A percentile compares a stretch with the other conserved stretches of the same genome.
Evolutionary conservation across 2,329 filamentous ascomycete genomes (phyloP).

Genomic region (Fusarium domesticum): DNA sequence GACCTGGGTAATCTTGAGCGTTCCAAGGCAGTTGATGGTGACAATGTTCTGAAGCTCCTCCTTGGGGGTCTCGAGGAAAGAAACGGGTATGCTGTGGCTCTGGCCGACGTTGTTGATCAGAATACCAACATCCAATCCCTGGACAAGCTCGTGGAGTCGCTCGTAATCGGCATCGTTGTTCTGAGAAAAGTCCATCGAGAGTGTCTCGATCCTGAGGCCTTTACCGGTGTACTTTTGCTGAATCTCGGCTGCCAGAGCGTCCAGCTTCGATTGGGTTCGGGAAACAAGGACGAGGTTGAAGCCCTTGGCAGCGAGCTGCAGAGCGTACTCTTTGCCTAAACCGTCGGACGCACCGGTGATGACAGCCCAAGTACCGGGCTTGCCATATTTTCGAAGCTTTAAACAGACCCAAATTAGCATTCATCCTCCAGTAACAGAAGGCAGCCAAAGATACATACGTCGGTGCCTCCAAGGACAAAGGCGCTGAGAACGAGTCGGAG

Average conservation of each 20-base stretch:
- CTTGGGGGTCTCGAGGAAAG: constrained; percentile 75
- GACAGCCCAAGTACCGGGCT: constrained; percentile 89
- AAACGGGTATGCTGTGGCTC: constrained; percentile 87
- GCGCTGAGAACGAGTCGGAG: constrained; percentile 61
- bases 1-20: constrained; percentile 81
- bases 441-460: constrained; percentile 43
- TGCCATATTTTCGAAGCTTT: constrained; percentile 85
- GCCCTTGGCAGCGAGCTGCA: constrained; percentile 83
- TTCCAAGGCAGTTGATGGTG: constrained; percentile 91
- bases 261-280: constrained; percentile 89
- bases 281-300: constrained; percentile 96
- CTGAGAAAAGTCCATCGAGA: constrained; percentile 88
- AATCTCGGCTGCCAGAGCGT: constrained; percentile 72
- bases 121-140: constrained; percentile 76
- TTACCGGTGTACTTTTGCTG: constrained; percentile 61
- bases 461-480: constrained; percentile 64
- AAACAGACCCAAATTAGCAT: background rate
- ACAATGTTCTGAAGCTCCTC: constrained; percentile 87
- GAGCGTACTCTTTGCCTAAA: constrained; percentile 92
- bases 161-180: constrained; percentile 80
- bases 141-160: constrained; percentile 63
- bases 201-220: constrained; percentile 66
- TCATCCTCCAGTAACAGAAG: background rate
- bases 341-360: constrained; percentile 95
- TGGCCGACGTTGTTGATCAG: constrained; percentile 96